Conservation (phyloP, 768 basidiomycete genomes). For the Coprinopsis sp. region DNA sequence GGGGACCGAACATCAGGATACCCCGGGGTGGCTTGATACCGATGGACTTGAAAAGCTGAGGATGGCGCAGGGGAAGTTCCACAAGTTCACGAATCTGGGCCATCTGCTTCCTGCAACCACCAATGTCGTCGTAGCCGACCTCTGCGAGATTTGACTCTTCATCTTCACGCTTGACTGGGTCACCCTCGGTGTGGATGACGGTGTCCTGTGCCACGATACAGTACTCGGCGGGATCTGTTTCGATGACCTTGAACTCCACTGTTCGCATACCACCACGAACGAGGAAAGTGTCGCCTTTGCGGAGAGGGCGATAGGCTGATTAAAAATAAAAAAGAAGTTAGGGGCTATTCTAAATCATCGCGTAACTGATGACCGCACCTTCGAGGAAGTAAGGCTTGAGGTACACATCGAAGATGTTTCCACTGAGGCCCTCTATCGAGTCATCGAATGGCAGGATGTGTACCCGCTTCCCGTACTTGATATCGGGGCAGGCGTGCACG, state of each 20-base stretch:
- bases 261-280: conserved; percentile 98
- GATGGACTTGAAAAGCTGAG: conserved; percentile 99
- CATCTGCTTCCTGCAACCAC: conserved; percentile 99
- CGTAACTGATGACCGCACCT: conserved; percentile 43
- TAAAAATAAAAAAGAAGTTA: conserved; percentile 1
- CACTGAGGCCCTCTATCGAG: conserved; percentile 95
- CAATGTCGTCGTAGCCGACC: conserved; percentile 98
- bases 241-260: conserved; percentile 98
- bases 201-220: conserved; percentile 99
- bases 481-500: conserved; percentile 93
- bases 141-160: conserved; percentile 95
- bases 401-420: conserved; percentile 98
- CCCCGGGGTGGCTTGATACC: conserved; percentile 99
- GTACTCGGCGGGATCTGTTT: conserved; percentile 96
- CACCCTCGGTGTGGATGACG: conserved; percentile 97
- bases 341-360: neutral
- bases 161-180: conserved; percentile 97
- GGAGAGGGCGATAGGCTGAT: conserved; percentile 88
- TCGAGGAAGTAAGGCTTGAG: conserved; percentile 99
- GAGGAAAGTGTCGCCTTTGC: conserved; percentile 98
- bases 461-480: conserved; percentile 98
- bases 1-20: conserved; percentile 97
- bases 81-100: conserved; percentile 99
- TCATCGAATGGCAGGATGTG: conserved; percentile 98
- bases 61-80: conserved; percentile 95